Base-by-base conservation (phyloP, 2,329 filamentous ascomycete genomes). In the Aschersonia sp. region DNA sequence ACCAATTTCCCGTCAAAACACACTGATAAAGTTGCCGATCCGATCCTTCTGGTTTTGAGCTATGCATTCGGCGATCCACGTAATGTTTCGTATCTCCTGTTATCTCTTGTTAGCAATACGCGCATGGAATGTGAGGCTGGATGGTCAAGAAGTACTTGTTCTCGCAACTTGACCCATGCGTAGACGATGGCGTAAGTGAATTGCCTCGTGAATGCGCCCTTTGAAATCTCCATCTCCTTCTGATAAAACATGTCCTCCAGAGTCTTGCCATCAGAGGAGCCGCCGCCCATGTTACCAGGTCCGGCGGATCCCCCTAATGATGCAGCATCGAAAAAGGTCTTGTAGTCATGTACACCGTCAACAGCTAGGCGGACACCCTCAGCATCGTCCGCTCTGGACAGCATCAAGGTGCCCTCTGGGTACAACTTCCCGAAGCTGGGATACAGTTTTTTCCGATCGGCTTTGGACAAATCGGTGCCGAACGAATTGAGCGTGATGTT, bases 401-500 rank as follows among this genome's bases (percentile, higher is more conserved):
- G 78, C 87, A 97, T 95, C 59, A 94, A 68, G 6, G 86, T 94
- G 29, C 94, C 92, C 66, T 97, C 92, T 0, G 92, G 92, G 56
- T 95, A 94, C 43, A 98, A 74, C 59, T 82, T 83, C 48, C 92
- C 92, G 55, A 98, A 94, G 63, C 70, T 83, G 31, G 92, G 94
- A 65, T 98, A 98, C 44, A 98, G 76, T 76, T 96, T 98, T 71
- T 86, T 94, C 58, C 92, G 83, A 63, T 97, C 92, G 42, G 79
- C 76, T 76, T 98, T 98, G 58, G 81, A 84, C 45, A 98, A 76
- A 65, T 98, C 92, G 7, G 94, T 98, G 53, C 92, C 92, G 58
- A 98, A 97, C 0, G 89, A 96, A 73, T 98, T 98, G 57, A 98
- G 78, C 2, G 92, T 98, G 65, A 98, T 98, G 70, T 98, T 98